A percentile compares a stretch with the other conserved stretches of the same genome.
Conservation (phyloP, 2,329 filamentous ascomycete species). For the Botryosphaeria agaves region DNA sequence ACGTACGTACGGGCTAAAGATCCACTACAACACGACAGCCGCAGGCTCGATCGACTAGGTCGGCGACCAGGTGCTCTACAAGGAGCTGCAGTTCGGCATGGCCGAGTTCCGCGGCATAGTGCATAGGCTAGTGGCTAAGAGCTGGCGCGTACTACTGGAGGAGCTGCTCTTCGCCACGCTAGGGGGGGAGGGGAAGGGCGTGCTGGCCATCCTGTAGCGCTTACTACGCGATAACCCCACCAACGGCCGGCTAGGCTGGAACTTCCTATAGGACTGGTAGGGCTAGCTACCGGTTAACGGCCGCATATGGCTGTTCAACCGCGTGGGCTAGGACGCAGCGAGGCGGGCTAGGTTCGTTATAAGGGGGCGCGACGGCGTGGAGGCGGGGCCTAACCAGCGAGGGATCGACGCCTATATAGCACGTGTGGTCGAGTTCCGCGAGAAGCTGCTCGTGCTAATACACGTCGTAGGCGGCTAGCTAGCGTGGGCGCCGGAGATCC, state of each 20-base stretch:
- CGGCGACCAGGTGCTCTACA: not conserved
- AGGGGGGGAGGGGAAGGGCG: too few relatives aligned
- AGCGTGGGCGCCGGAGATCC: constrained; percentile 6
- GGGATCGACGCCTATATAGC: not conserved
- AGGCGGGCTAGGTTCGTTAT: not conserved
- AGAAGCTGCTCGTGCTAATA: constrained; percentile 5
- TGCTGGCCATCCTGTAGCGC: not conserved
- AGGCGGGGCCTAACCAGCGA: not conserved
- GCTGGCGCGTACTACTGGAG: not conserved
- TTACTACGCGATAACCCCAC: not conserved
- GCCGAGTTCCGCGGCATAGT: not conserved
- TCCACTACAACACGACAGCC: not conserved
- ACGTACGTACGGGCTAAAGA: not conserved
- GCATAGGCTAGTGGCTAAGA: not conserved
- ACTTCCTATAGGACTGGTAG: not conserved
- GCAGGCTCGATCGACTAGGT: not conserved
- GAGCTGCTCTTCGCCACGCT: not conserved
- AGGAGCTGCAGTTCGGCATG: not conserved
- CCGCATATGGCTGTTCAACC: not conserved
- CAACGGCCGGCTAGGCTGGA: not conserved
- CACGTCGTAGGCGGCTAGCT: constrained; percentile 7
- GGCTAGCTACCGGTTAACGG: not conserved
- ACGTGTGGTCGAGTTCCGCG: constrained; percentile 3
- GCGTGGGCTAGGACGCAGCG: not conserved
- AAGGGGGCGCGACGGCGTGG: not conserved